phyloP scores from a whole-genome alignment of 345 rosid species.

The Acer yangbiense region DNA sequence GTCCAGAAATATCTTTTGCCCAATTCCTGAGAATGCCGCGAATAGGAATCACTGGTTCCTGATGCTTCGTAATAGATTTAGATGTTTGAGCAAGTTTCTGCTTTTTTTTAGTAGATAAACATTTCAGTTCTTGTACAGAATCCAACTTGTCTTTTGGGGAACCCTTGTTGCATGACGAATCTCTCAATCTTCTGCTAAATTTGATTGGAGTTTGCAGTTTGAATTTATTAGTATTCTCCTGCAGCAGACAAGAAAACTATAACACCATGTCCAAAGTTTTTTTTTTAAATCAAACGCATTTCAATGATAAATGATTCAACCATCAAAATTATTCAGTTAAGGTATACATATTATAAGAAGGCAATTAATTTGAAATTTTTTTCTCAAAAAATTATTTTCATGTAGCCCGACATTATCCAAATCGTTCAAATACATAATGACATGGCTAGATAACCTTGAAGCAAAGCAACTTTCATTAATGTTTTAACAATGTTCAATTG shows the following conservation, averaged over 20 bases:
- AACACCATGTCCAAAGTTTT: not conserved
- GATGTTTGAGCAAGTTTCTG: constrained; percentile 23
- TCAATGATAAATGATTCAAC: not conserved
- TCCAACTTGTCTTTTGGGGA: constrained; percentile 18
- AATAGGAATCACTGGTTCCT: constrained; percentile 29
- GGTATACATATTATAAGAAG: not conserved
- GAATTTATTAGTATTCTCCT: constrained; percentile 33
- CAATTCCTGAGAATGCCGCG: constrained; percentile 51
- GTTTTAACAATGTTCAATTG: too few relatives aligned
- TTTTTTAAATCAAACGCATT: not conserved
- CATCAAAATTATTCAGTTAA: not conserved
- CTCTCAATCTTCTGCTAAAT: constrained; percentile 22
- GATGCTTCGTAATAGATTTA: constrained; percentile 26
- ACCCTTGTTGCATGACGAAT: constrained; percentile 25
- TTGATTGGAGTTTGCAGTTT: constrained; percentile 32
- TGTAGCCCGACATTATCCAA: not conserved
- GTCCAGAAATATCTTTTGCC: constrained; percentile 24
- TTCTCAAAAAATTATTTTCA: not conserved
- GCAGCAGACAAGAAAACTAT: constrained; percentile 20
- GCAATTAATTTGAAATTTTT: not conserved
- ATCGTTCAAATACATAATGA: not conserved
- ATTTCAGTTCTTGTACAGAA: constrained; percentile 22
- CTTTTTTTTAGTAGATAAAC: constrained; percentile 29
- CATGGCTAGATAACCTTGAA: not conserved
- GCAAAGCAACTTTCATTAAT: not conserved